A percentile compares a stretch with the other conserved stretches of the same genome.
Conservation (phyloP, 225 moss, liverwort and hornwort genomes). For the Antitrichia curtipendula region DNA sequence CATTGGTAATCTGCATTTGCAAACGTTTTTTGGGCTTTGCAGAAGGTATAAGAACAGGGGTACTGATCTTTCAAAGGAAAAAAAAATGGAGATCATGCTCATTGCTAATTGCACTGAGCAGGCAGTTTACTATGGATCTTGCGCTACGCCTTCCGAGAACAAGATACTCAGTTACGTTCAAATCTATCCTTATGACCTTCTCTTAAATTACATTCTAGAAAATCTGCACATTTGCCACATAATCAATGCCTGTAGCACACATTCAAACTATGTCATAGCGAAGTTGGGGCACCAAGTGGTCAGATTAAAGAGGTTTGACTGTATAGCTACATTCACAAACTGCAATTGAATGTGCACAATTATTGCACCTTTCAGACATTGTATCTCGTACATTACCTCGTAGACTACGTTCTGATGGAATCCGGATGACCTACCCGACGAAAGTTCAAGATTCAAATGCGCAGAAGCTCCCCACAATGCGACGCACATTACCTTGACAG, state of each 20-base stretch:
- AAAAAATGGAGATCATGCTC: not conserved
- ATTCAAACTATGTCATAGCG: not conserved
- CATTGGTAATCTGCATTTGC: not conserved
- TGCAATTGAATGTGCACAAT: not conserved
- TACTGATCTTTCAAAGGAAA: not conserved
- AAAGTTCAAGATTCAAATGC: not conserved
- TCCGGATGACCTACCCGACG: not conserved
- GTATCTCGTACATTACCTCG: not conserved
- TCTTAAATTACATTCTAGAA: not conserved
- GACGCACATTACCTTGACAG: slow-evolving; percentile 5
- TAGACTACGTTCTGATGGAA: not conserved
- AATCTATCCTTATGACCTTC: not conserved
- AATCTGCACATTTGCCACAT: not conserved
- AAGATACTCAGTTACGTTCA: not conserved
- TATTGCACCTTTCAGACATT: not conserved
- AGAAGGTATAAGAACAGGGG: not conserved
- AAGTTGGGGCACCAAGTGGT: not conserved
- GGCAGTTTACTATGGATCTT: not conserved
- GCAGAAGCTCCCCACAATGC: not conserved
- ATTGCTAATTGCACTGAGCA: not conserved
- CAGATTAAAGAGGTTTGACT: not conserved
- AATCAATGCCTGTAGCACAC: not conserved
- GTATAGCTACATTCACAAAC: not conserved
- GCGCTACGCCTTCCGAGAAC: not conserved
- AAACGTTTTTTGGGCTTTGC: not conserved